Percentiles rank a stretch among this genome's conserved stretches.
phyloP scores from a whole-genome alignment of 768 basidiomycete species.

The Zangia roseola region DNA sequence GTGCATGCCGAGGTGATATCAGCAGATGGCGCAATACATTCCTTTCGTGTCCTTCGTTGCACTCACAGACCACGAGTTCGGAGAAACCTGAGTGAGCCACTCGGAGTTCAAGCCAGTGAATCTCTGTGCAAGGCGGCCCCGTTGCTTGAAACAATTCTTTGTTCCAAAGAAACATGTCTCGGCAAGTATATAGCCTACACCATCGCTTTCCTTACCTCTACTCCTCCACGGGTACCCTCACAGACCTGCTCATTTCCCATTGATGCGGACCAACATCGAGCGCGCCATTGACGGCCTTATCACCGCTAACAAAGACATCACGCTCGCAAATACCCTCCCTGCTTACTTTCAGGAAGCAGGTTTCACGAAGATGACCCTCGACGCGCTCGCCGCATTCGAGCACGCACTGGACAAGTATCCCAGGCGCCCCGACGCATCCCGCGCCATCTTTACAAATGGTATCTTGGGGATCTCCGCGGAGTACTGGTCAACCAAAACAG shows the following conservation, averaged over 20 bases:
- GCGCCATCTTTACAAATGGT: background rate
- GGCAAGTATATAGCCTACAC: background rate
- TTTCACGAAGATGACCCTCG: constrained; percentile 3
- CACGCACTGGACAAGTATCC: constrained; percentile 18
- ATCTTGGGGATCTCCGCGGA: constrained; percentile 2
- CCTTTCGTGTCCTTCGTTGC: too few species aligned
- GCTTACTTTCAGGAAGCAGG: constrained; percentile 13
- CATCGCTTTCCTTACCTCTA: background rate
- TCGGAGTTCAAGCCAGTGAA: background rate
- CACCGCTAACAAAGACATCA: constrained; percentile 2
- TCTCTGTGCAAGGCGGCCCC: background rate
- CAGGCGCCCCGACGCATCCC: constrained; percentile 1
- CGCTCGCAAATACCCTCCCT: constrained; percentile 9
- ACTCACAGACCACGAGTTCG: background rate
- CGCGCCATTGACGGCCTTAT: constrained; percentile 10
- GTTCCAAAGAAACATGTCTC: constrained; percentile 2
- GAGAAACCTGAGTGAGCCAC: background rate
- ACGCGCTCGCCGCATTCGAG: constrained; percentile 14
- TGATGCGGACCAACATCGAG: constrained; percentile 15
- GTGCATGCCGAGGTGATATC: too few species aligned
- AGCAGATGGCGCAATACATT: too few species aligned
- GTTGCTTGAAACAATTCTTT: constrained; percentile 4
- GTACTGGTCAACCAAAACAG: constrained; percentile 7
- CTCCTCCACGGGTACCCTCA: background rate
- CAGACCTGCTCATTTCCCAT: background rate